Evolutionary conservation across 495 filamentous ascomycete genomes (phyloP), one percentile per base, ranked within the genome.

Genomic region (Daldinia vernicosa): DNA sequence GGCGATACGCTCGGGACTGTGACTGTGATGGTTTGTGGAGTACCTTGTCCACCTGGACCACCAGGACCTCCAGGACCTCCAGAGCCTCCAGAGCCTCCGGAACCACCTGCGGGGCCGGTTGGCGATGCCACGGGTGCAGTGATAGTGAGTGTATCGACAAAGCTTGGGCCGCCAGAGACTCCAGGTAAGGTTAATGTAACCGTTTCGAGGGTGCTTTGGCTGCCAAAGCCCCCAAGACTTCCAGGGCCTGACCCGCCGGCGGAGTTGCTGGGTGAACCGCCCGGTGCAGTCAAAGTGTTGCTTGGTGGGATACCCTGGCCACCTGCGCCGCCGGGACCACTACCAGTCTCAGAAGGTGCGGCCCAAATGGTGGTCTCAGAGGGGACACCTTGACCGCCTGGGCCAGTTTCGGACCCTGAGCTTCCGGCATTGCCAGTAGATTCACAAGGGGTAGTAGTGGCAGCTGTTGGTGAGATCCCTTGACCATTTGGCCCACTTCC

Each of bases 331-430:
- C 62, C 65, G 37, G 64, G 27, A 60, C 58, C 50, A 53, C 35
- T 57, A n/a, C 64, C 60, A 14, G 64, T 22, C 56, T 61, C 60
- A 5, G 57, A 56, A 28, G 69, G 54, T 24, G 63, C 60, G 26
- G 71, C 26, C 70, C 66, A 63, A 35, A 74, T 69, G 17, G 70
- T 74, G n/a, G 69, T 53, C 26, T 63, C 57, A 43, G 71, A 70
- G 30, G 65, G 43, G 9, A 47, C 15, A 12, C 74, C 32, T 56
- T 76, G 61, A n/a, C 67, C 60, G 19, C 70, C 67, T 58, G 64
- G 45, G 8, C 64, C 60, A 39, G 60, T 65, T 51, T 63, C 39
- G n/a, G 69, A 67, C 40, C 69, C 69, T 6, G 64, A 51, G 4
- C 60, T 60, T 19, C 50, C 64, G 52, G 54, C 45, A 35, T 14